Percentiles rank a stretch among this genome's conserved stretches.
Evolutionary conservation across 2,329 filamentous ascomycete species (phyloP).

Genomic region (Pestalotiopsis sp.): DNA sequence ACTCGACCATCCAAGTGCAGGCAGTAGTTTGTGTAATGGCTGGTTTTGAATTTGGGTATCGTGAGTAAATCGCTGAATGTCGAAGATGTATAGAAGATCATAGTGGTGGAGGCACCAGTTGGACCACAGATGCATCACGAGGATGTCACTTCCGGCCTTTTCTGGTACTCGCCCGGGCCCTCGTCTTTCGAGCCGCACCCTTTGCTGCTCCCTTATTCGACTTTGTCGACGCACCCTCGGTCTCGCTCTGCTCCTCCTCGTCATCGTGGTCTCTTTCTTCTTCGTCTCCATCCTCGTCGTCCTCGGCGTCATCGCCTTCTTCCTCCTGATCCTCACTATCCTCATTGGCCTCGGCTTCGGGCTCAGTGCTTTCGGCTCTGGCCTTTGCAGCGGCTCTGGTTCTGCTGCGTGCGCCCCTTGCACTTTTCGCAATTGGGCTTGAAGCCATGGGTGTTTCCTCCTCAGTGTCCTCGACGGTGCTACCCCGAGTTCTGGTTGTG

Average conservation of each 20-base stretch:
- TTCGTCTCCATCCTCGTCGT: conserved; percentile 7
- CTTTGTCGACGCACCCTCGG: conserved; percentile 11
- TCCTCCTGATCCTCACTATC: conserved; percentile 17
- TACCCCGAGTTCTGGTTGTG: conserved; percentile 45
- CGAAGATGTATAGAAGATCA: neutral
- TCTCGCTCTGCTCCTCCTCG: conserved; percentile 20
- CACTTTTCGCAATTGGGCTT: conserved; percentile 41
- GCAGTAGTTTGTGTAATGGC: no score
- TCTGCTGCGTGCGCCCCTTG: conserved; percentile 44
- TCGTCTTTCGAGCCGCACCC: conserved; percentile 3
- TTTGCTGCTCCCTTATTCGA: conserved; percentile 10
- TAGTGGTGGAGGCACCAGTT: no score
- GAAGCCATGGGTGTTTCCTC: conserved; percentile 43
- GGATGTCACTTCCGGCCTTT: conserved; percentile 7
- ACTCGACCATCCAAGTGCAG: no score
- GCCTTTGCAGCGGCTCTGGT: conserved; percentile 46
- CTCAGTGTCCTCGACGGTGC: conserved; percentile 56
- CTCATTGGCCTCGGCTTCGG: conserved; percentile 26
- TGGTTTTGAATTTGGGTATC: no score
- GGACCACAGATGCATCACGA: neutral
- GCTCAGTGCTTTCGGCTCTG: conserved; percentile 33
- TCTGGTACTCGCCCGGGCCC: conserved; percentile 1
- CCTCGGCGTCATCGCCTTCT: conserved; percentile 19
- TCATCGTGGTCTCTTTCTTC: conserved; percentile 12
- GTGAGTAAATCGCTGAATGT: neutral